A percentile compares a stretch with the other conserved stretches of the same genome.
phyloP scores from a whole-genome alignment of 2,329 filamentous ascomycete genomes.

The Geosmithia morbida region DNA sequence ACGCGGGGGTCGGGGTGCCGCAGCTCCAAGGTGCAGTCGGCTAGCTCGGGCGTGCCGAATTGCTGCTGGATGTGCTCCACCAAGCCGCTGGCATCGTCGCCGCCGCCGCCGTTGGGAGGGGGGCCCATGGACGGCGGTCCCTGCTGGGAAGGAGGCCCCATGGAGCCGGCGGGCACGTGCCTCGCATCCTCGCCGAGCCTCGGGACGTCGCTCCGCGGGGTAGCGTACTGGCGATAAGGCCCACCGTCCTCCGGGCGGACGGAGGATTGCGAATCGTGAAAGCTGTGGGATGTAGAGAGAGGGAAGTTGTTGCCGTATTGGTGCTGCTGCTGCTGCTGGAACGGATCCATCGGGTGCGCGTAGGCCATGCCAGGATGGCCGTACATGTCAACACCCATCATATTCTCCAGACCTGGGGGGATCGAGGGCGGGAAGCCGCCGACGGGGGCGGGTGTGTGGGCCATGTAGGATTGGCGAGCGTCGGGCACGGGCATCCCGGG shows the following conservation, averaged over 20 bases:
- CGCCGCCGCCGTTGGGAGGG: conserved; percentile 1
- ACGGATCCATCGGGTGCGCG: conserved; percentile 15
- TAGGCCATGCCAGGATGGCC: conserved; percentile 20
- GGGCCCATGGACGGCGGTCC: conserved; percentile 12
- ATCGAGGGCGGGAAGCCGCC: conserved; percentile 23
- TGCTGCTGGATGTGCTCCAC: conserved; percentile 22
- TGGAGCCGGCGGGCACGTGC: background rate
- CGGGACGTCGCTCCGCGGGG: conserved; percentile 20
- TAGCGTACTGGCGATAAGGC: conserved; percentile 21
- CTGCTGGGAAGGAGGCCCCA: background rate
- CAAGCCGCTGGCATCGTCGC: conserved; percentile 20
- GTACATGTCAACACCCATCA: conserved; percentile 23
- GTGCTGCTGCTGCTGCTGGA: conserved; percentile 11
- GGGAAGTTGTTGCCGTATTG: conserved; percentile 26
- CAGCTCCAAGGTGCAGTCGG: conserved; percentile 32
- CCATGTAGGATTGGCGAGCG: conserved; percentile 18
- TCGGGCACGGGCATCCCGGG: conserved; percentile 25
- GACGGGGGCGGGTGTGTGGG: conserved; percentile 6
- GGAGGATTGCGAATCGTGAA: conserved; percentile 46
- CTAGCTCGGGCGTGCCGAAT: conserved; percentile 15
- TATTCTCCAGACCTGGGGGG: conserved; percentile 13
- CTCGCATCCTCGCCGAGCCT: conserved; percentile 15
- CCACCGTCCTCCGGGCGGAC: conserved; percentile 29
- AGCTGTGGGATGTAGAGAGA: conserved; percentile 44
- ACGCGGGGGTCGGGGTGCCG: conserved; percentile 23